Conservation (phyloP, 345 rosid genomes). For the Corchorus capsularis region DNA sequence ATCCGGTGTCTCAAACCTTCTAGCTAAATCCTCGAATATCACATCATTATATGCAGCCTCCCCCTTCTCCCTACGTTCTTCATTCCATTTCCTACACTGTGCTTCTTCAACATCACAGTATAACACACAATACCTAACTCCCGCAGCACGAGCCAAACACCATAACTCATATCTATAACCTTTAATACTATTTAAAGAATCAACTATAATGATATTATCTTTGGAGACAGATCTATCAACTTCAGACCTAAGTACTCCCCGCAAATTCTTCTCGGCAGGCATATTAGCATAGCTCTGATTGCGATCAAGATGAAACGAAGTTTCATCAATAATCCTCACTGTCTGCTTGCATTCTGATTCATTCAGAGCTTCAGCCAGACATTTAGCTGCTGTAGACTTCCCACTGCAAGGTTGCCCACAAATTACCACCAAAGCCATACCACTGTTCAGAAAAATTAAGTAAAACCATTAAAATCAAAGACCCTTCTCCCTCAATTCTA, state of each 20-base stretch:
- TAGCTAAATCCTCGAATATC: conserved; percentile 73
- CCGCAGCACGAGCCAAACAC: conserved; percentile 95
- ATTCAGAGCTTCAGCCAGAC: conserved; percentile 65
- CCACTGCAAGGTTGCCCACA: conserved; percentile 98
- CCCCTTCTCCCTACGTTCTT: conserved; percentile 63
- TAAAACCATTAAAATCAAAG: neutral
- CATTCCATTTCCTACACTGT: conserved; percentile 75
- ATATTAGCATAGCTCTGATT: conserved; percentile 87
- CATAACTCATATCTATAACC: conserved; percentile 94
- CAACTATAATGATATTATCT: conserved; percentile 77
- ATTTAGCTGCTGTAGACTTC: conserved; percentile 67
- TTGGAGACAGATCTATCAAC: conserved; percentile 95
- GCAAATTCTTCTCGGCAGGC: conserved; percentile 86
- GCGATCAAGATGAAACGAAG: conserved; percentile 82
- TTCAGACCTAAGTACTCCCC: conserved; percentile 95
- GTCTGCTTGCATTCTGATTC: conserved; percentile 63
- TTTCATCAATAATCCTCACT: conserved; percentile 70
- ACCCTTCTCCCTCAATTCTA: neutral
- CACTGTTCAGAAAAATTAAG: neutral
- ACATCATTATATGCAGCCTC: conserved; percentile 60
- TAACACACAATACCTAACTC: conserved; percentile 79
- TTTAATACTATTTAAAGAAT: conserved; percentile 93
- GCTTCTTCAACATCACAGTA: conserved; percentile 71
- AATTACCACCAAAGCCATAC: conserved; percentile 89
- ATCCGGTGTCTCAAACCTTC: conserved; percentile 93